Evolutionary conservation across 2,329 filamentous ascomycete genomes (phyloP), one percentile per base, ranked within the genome.

Genomic region (Dendryphion nanum): DNA sequence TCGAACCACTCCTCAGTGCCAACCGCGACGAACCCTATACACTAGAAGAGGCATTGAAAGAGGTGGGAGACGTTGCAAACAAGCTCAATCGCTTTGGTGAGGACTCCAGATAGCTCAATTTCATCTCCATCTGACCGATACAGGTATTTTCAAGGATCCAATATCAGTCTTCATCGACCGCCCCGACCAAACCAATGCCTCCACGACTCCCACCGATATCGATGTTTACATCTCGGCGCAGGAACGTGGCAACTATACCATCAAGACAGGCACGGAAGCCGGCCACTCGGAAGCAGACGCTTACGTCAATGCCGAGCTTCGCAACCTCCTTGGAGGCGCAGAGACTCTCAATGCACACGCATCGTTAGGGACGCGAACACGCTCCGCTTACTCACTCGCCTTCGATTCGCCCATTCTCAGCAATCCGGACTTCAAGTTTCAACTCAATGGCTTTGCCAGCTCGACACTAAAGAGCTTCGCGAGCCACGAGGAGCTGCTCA

Each of bases 251-350:
- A 83, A 86, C 26, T 81, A 97, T 58, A 82, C 89, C 42, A 78
- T 97, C 57, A 95, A 95, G 72, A 95, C 90, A 0, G 93, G 93
- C 42, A 97, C 93, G 6, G 91, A 97, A 61, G 77, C 95, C 31
- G 93, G 93, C 46, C 95, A 94, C 59, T 83, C 88, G 16, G 93
- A 98, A 67, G 93, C 91, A 23, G 95, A 90, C 6, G 91, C 90
- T 4, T 97, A 95, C 61, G 84, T 87, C 50, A 91, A 93, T 51
- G 77, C 89, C 30, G 76, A 91, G 35, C 83, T 89, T 74, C 83
- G 93, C 51, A 98, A 98, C 68, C 78, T 98, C 42, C 88, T 98
- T 62, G 93, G 93, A 35, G 93, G 93, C 26, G 93, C 90, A 17
- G 93, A 98, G 71, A 86, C 85, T 40, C 71, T 98, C 46, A 88